phyloP scores from a whole-genome alignment of 2,329 filamentous ascomycete species.

The Aspergillus tubingensis region DNA sequence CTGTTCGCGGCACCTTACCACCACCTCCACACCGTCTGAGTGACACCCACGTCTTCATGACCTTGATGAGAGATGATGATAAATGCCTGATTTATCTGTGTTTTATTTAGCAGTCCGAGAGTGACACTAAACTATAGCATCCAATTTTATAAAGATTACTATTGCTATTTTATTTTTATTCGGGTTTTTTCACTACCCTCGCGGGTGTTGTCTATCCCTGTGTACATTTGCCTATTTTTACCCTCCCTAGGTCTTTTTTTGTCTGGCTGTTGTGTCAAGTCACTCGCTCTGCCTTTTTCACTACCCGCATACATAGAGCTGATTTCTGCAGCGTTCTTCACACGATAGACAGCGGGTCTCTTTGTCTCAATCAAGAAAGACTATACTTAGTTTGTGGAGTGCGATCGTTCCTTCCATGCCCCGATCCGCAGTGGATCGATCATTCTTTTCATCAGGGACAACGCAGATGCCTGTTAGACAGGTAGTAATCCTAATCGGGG shows the following conservation, averaged over 20 bases:
- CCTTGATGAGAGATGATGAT: conserved; percentile 50
- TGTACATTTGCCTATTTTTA: background rate
- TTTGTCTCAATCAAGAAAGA: background rate
- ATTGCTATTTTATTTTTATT: too few relatives aligned
- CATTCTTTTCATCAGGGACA: background rate
- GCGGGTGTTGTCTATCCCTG: background rate
- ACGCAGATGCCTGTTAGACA: background rate
- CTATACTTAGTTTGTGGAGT: background rate
- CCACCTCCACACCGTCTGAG: conserved; percentile 42
- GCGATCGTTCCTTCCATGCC: background rate
- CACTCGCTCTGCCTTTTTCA: background rate
- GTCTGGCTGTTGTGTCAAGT: background rate
- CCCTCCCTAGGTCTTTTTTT: too few relatives aligned
- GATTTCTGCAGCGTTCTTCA: background rate
- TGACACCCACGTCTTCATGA: conserved; percentile 37
- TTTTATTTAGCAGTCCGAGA: conserved; percentile 36
- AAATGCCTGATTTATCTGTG: conserved; percentile 38
- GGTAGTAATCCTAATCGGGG: background rate
- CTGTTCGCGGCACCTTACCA: conserved; percentile 37
- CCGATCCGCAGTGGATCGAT: conserved; percentile 3
- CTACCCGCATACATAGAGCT: background rate
- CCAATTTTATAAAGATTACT: conserved; percentile 30
- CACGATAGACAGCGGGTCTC: background rate
- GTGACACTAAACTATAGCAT: conserved; percentile 36
- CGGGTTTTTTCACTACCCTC: background rate